Evolutionary conservation across 768 basidiomycete species (phyloP), one percentile per base, ranked within the genome.

Genomic region (Boletellus emodensis): DNA sequence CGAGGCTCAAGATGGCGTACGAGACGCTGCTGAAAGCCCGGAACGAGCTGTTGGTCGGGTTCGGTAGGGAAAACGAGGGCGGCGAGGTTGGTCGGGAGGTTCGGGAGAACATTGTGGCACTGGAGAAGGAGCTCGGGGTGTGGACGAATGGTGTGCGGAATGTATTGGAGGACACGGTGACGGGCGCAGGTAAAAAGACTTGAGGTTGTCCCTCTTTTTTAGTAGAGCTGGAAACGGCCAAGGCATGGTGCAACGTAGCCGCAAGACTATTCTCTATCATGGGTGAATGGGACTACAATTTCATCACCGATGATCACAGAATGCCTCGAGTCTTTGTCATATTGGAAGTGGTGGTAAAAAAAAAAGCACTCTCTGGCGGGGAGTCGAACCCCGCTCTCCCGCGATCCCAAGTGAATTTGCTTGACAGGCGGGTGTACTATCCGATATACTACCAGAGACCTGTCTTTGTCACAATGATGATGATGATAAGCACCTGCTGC

Each of bases 51-150:
- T 41, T 76, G 55, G 60, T 87, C 33, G 90, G 87, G 4, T 94
- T 94, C 64, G 91, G 92, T 3, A 70, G 61, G 32, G 70, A 62
- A 42, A 86, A 80, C 52, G 82, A 79, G 22, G 92, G 91, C 0
- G 92, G 90, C 0, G 68, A 81, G 54, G 82, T 87, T 1, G 89
- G 90, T 4, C 69, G 58, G 44, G 77, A 82, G 51, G 76, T 90
- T 20, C 71, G 85, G 57, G 78, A 82, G 56, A 69, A 72, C 47
- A 58, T 87, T 11, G 80, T 82, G 14, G 71, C 76, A 2, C 56
- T 90, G 28, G 87, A 90, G 64, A 83, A 76, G 65, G 92, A 95
- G 65, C 61, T 92, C 40, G 78, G 75, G 1, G 77, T 82, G 17
- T 91, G 87, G 87, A 79, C 69, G 52, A 71, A 74, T 32, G 84